These are phyloP conservation scores for Cyberlindnera meyerae DNA, from an alignment of 805 yeast genomes.

Conservation along the genomic window DNA sequence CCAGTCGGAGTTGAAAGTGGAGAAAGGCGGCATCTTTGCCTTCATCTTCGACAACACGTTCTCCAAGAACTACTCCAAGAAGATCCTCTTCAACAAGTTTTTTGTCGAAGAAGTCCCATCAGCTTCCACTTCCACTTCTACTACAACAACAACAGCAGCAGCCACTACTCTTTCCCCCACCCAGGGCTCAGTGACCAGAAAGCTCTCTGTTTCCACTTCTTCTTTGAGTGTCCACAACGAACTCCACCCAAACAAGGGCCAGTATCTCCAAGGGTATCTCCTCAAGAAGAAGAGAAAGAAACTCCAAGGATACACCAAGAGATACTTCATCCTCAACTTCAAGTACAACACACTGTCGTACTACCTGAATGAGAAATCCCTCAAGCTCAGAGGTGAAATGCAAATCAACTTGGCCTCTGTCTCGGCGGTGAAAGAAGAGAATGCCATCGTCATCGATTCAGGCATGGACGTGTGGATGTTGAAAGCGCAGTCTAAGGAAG, in stretches of 20 bases:
- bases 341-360: constrained; percentile 81
- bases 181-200: constrained; percentile 3
- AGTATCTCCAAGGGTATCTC: constrained; percentile 71
- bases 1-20: constrained; percentile 57
- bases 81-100: constrained; percentile 56
- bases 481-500: constrained; percentile 58
- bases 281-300: constrained; percentile 79
- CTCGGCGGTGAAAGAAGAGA: constrained; percentile 63
- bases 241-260: constrained; percentile 53
- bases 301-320: constrained; percentile 78
- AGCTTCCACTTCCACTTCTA: constrained; percentile 4
- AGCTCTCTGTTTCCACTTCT: constrained; percentile 16
- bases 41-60: constrained; percentile 90
- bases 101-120: constrained; percentile 24
- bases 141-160: constrained; percentile 1
- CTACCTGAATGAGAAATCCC: constrained; percentile 63
- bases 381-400: constrained; percentile 85
- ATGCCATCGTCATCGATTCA: constrained; percentile 79
- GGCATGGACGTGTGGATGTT: constrained; percentile 94
- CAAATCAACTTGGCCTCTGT: constrained; percentile 79
- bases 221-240: constrained; percentile 19
- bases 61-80: constrained; percentile 79
- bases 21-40: constrained; percentile 69
- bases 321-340: constrained; percentile 81
- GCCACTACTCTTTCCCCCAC: constrained; percentile 3